Evolutionary conservation across 1,284 basidiomycete species (phyloP), one percentile per base, ranked within the genome.

Genomic region (Coniophora puteana): DNA sequence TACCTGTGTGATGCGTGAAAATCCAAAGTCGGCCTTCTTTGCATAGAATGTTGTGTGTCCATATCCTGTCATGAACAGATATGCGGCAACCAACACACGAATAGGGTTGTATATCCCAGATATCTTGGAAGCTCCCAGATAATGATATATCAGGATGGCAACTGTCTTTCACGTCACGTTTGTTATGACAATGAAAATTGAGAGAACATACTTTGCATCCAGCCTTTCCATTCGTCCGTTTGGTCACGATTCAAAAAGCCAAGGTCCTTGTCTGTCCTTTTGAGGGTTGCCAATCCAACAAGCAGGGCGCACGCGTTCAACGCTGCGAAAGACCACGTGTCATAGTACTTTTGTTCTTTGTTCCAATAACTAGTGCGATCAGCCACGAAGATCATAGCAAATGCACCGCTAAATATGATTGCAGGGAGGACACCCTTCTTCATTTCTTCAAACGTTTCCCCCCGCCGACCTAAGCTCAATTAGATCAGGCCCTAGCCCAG

Each of bases 151-250:
- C 20, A 94, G 72, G 50, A 94, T 91, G 3, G 76, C 80, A 51
- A 93, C 89, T 91, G 38, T 6, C 31, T n/a, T 23, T 3, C 5
- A 34, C 20, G 23, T 26, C 20, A 23, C 57, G 35, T 51, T 34
- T 25, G 18, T 45, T 28, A 28, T 20, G 40, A 22, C 18, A 27
- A 21, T 22, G 22, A 34, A 42, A 17, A 32, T 43, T 21, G 24
- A 28, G 17, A 18, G 16, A 8, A 47, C 83, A 44, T 57, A 90
- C 89, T 74, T 68, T 94, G 91, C 91, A 95, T 95, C 91, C 91
- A 94, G 1, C 91, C 91, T 61, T 94, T 94, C 89, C 89, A 93
- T 63, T 95, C 91, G 53, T 95, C 90, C 1, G 90, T 93, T 61
- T 94, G 89, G 39, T 93, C 89, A 39, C 91, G 74, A 54, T 92